Base-by-base conservation (phyloP, 768 basidiomycete genomes). In the Termitomyces sp. region DNA sequence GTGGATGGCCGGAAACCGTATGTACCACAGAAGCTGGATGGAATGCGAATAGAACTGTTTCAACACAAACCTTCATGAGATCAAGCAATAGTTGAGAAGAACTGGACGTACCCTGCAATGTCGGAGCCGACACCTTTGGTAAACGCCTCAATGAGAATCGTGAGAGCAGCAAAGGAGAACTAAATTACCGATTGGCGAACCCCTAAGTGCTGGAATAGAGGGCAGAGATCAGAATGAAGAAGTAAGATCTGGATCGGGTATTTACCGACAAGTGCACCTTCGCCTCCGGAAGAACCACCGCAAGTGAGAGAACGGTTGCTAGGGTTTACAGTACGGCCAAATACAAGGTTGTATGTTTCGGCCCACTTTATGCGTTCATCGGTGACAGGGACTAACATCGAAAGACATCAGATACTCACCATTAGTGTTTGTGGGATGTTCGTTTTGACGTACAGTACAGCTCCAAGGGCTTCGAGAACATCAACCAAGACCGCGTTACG, bases 251-350 rank as follows among this genome's bases (percentile, higher is more conserved):
- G 22, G 5, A 26, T 14, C 34, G 4, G 1, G 33, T 67, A 77
- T 22, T 16, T 62, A 67, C 84, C 86, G 42, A 93, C 63, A 8
- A 95, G 78, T 0, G 92, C 90, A 40, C 88, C 88, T 73, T 95
- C 93, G 26, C 93, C 93, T 5, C 93, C 93, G 3, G 87, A 89
- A 0, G 91, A 93, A 2, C 93, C 93, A 12, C 92, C 92, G 4
- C 76, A 72, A 2, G 88, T 91, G 44, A 91, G 74, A 18, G 78
- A 77, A 13, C 87, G 81, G 67, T 93, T 92, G 66, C 79, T 74
- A 0, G 92, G 92, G 65, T 94, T 93, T 18, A 74, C 65, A 0
- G 93, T 94, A 54, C 89, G 78, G 1, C 92, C 93, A 64, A 89
- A 95, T 34, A 93, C 75, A 58, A 85, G 72, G 67, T 95, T 95